Conservation (phyloP, 768 basidiomycete genomes). For the Boletus coccyginus region DNA sequence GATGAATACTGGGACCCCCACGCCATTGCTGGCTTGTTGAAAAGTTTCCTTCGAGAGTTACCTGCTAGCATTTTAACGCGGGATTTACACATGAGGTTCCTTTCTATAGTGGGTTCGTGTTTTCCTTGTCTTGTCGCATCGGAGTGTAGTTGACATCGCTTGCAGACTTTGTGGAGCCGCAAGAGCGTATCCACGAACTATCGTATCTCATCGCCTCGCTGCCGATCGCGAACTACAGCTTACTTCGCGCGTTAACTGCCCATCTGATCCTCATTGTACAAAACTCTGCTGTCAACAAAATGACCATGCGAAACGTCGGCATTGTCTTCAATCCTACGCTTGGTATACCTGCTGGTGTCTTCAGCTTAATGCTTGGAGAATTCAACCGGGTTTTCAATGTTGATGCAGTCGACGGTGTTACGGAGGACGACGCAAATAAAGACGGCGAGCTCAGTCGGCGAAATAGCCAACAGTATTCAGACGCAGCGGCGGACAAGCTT, state of each 20-base stretch:
- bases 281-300: slow-evolving; percentile 89
- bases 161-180: slow-evolving; percentile 82
- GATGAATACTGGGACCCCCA: slow-evolving; percentile 98
- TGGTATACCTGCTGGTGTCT: slow-evolving; percentile 96
- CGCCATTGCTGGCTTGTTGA: slow-evolving; percentile 93
- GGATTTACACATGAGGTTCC: slow-evolving; percentile 87
- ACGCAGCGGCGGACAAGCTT: slow-evolving; percentile 78
- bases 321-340: slow-evolving; percentile 98
- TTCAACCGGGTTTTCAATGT: slow-evolving; percentile 94
- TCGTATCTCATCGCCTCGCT: slow-evolving; percentile 82
- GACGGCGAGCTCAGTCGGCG: slow-evolving; percentile 53
- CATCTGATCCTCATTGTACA: slow-evolving; percentile 95
- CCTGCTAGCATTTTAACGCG: slow-evolving; percentile 91
- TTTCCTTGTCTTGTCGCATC: slow-evolving; percentile 13
- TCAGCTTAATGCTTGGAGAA: slow-evolving; percentile 91
- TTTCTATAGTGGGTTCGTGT: slow-evolving; percentile 84
- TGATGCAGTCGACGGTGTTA: slow-evolving; percentile 36
- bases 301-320: slow-evolving; percentile 98
- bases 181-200: slow-evolving; percentile 86
- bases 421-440: slow-evolving; percentile 23
- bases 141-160: slow-evolving; percentile 13
- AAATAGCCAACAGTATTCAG: slow-evolving; percentile 82
- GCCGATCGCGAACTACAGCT: slow-evolving; percentile 89
- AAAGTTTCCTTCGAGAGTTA: slow-evolving; percentile 89
- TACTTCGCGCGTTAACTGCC: slow-evolving; percentile 90